Evolutionary conservation across 805 yeast species (phyloP).

Genomic region (Ogataea pilisensis): DNA sequence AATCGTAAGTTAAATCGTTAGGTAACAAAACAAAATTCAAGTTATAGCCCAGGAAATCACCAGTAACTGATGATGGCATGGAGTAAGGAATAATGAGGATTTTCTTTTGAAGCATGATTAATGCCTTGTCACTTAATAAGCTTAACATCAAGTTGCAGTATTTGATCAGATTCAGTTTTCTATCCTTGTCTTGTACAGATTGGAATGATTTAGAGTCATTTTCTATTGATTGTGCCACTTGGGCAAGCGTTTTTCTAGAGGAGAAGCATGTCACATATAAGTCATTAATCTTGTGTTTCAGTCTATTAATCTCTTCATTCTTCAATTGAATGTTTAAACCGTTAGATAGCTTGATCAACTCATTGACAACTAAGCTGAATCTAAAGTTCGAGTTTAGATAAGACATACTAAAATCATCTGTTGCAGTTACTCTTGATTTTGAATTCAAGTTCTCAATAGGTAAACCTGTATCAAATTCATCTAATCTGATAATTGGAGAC

Average conservation of each 20-base stretch:
- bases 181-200: neutral
- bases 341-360: constrained; percentile 46
- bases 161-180: constrained; percentile 38
- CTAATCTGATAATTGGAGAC: constrained; percentile 20
- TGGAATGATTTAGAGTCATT: constrained; percentile 3
- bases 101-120: constrained; percentile 36
- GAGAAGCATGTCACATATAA: constrained; percentile 47
- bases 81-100: constrained; percentile 26
- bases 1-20: constrained; percentile 33
- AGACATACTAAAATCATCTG: constrained; percentile 11
- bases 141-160: constrained; percentile 45
- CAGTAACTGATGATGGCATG: constrained; percentile 1
- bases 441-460: constrained; percentile 17
- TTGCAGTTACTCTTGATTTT: neutral
- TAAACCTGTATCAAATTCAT: constrained; percentile 25
- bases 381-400: constrained; percentile 22
- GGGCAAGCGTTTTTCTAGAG: constrained; percentile 35
- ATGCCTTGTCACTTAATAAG: constrained; percentile 54
- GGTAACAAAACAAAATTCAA: constrained; percentile 13
- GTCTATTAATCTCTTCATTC: constrained; percentile 37
- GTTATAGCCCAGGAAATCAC: constrained; percentile 6
- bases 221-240: constrained; percentile 21
- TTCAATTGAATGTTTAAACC: constrained; percentile 42
- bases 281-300: constrained; percentile 46
- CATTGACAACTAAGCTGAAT: constrained; percentile 46